Percentiles rank a stretch among this genome's conserved stretches.
Evolutionary conservation across 1,284 basidiomycete genomes (phyloP).

Genomic region (Tetrapyrgos nigripes): DNA sequence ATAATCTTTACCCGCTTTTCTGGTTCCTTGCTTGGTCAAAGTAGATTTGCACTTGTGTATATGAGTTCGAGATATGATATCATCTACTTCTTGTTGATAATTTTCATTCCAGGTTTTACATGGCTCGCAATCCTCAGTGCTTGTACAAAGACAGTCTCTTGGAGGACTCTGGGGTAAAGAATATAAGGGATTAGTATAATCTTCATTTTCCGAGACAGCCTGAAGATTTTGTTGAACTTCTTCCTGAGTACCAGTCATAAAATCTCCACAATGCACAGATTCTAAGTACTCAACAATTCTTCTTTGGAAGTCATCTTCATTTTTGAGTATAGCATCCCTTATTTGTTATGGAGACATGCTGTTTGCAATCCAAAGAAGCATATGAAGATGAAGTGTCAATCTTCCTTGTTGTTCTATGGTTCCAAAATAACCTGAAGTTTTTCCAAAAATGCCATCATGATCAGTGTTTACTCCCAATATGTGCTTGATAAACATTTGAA

Average conservation of each 20-base stretch:
- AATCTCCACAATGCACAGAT: constrained; percentile 18
- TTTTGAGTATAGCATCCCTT: constrained; percentile 24
- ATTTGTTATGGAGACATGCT: constrained; percentile 32
- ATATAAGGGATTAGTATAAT: constrained; percentile 11
- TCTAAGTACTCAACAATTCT: constrained; percentile 23
- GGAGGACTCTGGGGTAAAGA: constrained; percentile 14
- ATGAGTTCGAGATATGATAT: constrained; percentile 26
- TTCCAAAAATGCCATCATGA: constrained; percentile 27
- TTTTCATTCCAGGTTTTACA: no score
- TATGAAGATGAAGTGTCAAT: no score
- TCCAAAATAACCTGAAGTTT: constrained; percentile 38
- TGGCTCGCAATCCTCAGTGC: no score
- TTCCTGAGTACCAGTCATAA: constrained; percentile 13
- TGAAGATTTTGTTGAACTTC: neutral
- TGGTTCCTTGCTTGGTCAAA: constrained; percentile 38
- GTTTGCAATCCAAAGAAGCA: constrained; percentile 36
- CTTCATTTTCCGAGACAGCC: neutral
- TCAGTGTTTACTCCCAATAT: constrained; percentile 21
- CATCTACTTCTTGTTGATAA: no score
- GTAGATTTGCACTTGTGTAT: constrained; percentile 41
- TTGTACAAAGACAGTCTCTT: neutral
- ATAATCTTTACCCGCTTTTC: constrained; percentile 42
- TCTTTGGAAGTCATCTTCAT: constrained; percentile 19
- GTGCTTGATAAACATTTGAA: no score
- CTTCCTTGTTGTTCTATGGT: constrained; percentile 44